Evolutionary conservation across 1,284 basidiomycete species (phyloP).

Genomic region (Vanrija sp.): DNA sequence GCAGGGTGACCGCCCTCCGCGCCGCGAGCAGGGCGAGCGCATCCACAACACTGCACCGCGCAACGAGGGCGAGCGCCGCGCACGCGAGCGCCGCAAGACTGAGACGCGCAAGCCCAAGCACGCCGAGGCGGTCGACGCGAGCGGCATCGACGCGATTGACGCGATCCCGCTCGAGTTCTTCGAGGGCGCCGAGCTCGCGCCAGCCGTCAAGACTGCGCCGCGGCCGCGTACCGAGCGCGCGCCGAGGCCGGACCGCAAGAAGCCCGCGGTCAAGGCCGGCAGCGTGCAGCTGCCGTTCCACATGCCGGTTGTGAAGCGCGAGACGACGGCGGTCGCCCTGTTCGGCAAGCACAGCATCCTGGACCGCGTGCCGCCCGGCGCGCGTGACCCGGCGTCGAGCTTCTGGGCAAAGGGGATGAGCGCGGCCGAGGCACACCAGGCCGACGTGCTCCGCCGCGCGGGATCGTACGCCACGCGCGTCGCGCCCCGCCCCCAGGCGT

Average conservation of each 20-base stretch:
- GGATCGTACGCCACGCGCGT: constrained; percentile 22
- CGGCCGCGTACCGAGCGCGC: neutral
- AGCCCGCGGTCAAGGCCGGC: neutral
- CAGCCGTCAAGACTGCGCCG: no score
- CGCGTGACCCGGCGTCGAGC: neutral
- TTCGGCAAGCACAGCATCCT: constrained; percentile 6
- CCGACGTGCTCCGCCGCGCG: constrained; percentile 17
- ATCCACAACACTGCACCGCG: no score
- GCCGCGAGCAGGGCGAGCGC: no score
- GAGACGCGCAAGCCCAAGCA: no score
- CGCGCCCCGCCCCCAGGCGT: constrained; percentile 2
- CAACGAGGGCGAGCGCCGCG: no score
- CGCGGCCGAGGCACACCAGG: constrained; percentile 10
- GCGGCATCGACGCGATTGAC: neutral
- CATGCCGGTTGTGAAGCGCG: neutral
- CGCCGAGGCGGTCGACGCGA: neutral
- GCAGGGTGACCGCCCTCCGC: no score
- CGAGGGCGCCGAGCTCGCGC: constrained; percentile 7
- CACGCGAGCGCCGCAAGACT: no score
- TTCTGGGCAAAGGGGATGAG: constrained; percentile 22
- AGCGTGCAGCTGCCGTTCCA: neutral
- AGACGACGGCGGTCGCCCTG: neutral
- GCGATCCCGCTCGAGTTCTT: constrained; percentile 9
- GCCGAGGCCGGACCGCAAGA: neutral
- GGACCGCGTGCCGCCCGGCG: neutral